Base-by-base conservation (phyloP, 352 stramenopile species). In the Thalassiosira hispida region DNA sequence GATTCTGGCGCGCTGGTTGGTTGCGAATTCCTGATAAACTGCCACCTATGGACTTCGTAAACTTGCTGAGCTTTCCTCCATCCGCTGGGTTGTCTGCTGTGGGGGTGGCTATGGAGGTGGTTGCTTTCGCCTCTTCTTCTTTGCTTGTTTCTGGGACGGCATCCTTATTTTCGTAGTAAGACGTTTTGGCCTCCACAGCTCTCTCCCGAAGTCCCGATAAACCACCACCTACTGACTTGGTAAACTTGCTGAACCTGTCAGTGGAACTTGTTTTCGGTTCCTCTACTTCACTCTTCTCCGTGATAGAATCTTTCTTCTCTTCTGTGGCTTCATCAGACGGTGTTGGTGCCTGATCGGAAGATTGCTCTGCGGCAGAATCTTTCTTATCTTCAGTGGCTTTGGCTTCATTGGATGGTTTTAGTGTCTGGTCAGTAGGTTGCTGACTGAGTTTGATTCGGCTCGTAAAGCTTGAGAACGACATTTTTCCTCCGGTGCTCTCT, bases 401-500 rank as follows among this genome's bases (percentile, higher is more conserved):
- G 18, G 40, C 40, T 35, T 56, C 35, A 35, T 27, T 29, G 29
- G 57, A 47, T 65, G 25, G 51, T 18, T 16, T 65, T 47, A n/a
- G 12, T 61, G 23, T 11, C 29, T 67, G 59, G 20, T 55, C 59
- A 11, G 59, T n/a, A 38, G 62, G n/a, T 16, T 71, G 44, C 46
- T 71, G 62, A 12, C 62, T 29, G 38, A 71, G 42, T 63, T 77
- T 77, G 29, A 77, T 62, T 49, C 49, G 42, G 12, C 60, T 66
- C n/a, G 61, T 53, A 51, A 79, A 79, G 62, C 52, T 79, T 69
- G 62, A 73, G 7, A 79, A 73, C 9, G 62, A 66, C n/a, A 53
- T 59, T 23, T 56, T 64, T 23, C 55, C 31, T 35, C 38, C 33
- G 7, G 49, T 18, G 42, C 9, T 22, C 22, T 68, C 55, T 44